These are phyloP conservation scores for Hymenoscyphus albidus DNA, from an alignment of 2,329 filamentous ascomycete species.

Conservation along the genomic window DNA sequence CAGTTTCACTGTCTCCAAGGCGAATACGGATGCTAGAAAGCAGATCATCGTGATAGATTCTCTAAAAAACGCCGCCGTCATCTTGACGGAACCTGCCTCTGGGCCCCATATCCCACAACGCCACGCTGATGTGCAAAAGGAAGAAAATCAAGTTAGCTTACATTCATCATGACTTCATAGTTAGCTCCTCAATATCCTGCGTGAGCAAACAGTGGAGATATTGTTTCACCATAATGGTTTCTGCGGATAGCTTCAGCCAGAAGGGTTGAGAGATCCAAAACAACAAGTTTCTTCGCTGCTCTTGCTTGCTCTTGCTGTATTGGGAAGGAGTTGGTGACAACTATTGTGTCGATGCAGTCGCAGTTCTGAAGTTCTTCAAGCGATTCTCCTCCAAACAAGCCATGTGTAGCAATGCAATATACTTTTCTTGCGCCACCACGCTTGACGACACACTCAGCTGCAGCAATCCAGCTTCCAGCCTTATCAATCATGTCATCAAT, in stretches of 20 bases:
- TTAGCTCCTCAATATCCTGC: slow-evolving; percentile 29
- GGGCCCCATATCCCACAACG: slow-evolving; percentile 21
- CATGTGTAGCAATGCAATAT: slow-evolving; percentile 96
- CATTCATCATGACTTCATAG: slow-evolving; percentile 40
- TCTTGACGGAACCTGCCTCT: slow-evolving; percentile 16
- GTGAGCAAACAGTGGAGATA: slow-evolving; percentile 39
- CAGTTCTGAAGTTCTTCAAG: slow-evolving; percentile 87
- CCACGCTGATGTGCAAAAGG: slow-evolving; percentile 29
- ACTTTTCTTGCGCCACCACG: slow-evolving; percentile 87
- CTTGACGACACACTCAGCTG: slow-evolving; percentile 94
- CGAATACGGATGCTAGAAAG: background rate
- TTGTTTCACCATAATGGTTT: slow-evolving; percentile 93
- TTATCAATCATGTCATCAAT: slow-evolving; percentile 99
- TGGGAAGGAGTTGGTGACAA: slow-evolving; percentile 97
- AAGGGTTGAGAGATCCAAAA: slow-evolving; percentile 84
- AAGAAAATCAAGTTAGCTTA: slow-evolving; percentile 45
- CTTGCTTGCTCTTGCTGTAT: slow-evolving; percentile 71
- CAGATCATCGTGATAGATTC: slow-evolving; percentile 10
- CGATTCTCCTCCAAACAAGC: slow-evolving; percentile 85
- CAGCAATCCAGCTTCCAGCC: slow-evolving; percentile 92
- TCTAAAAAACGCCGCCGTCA: slow-evolving; percentile 20
- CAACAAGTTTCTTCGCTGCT: slow-evolving; percentile 75
- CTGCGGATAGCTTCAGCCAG: slow-evolving; percentile 89
- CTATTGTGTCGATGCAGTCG: slow-evolving; percentile 87
- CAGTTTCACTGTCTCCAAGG: slow-evolving; percentile 8